These are phyloP conservation scores for Straminergon stramineum DNA, from an alignment of 225 moss, liverwort and hornwort genomes.

Conservation along the genomic window DNA sequence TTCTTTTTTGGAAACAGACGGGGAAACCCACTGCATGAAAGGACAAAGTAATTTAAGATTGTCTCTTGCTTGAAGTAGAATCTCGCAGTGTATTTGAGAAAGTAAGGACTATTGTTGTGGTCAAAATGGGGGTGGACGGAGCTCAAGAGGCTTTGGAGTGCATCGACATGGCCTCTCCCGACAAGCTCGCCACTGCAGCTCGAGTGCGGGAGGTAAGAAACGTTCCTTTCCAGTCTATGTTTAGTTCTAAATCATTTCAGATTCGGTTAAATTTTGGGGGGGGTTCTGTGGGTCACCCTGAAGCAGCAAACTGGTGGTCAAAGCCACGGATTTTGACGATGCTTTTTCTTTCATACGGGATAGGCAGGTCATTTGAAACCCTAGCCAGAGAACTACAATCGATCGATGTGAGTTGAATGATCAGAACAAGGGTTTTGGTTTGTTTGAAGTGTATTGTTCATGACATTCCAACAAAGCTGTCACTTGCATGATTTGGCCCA, in stretches of 20 bases:
- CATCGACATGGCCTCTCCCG: slow-evolving; percentile 31
- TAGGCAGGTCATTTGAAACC: background rate
- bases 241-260: background rate
- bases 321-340: background rate
- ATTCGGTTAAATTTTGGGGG: background rate
- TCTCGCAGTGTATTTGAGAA: background rate
- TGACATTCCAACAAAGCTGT: background rate
- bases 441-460: background rate
- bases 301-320: background rate
- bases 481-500: no score
- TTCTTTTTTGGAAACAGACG: no score
- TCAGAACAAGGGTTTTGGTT: background rate
- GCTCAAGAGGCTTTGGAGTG: slow-evolving; percentile 14
- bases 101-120: background rate
- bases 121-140: background rate
- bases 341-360: background rate
- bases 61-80: background rate
- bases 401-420: background rate
- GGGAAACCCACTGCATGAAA: background rate
- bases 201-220: slow-evolving; percentile 20
- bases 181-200: slow-evolving; percentile 16
- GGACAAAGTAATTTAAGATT: background rate
- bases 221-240: background rate
- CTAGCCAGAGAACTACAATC: background rate
- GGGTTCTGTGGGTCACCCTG: background rate